Evolutionary conservation across 306 rosid species (phyloP), one percentile per base, ranked within the genome.

Genomic region (Senna siamea): DNA sequence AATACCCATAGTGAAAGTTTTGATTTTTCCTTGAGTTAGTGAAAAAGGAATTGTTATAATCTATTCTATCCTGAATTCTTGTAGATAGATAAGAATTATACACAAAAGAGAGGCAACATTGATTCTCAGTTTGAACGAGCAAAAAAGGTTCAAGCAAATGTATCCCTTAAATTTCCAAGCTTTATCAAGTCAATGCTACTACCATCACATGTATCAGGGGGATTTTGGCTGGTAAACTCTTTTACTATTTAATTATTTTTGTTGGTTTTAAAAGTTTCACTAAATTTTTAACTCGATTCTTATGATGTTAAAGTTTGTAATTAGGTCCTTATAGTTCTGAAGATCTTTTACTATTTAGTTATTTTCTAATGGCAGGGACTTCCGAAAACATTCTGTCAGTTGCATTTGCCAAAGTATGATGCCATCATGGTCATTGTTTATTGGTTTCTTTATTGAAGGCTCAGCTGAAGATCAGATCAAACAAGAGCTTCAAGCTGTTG

Each of bases 401-500:
- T 15, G 30, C 70, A 88, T 79, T n/a, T 88, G 85, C 90, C 88
- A 26, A 79, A 77, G 61, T 12, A 34, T 4, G 84, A 83, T 75
- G 12, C 76, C 9, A 12, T 4, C 44, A 44, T 70, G 35, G 15
- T 59, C 56, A 48, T 76, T 28, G n/a, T 80, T 43, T 72, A 57
- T 78, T 37, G 20, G 67, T 64, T 70, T 78, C 56, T 54, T 60
- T 63, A 62, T 67, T 55, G 48, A 73, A 80, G 92, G 86, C 59
- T 91, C 88, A 14, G 76, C 85, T 0, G 97, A 91, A 81, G 98
- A 91, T 70, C 92, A 80, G 44, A 89, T 89, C 54, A 89, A 78
- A 84, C 83, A 88, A 80, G 92, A 89, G 37, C 97, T 91, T 81
- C 93, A 91, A 88, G 93, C 93, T 85, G 91, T 93, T 82, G 97